A percentile compares a stretch with the other conserved stretches of the same genome.
These are phyloP conservation scores for Neonectria faginata DNA, from an alignment of 2,329 filamentous ascomycete genomes.

Conservation along the genomic window DNA sequence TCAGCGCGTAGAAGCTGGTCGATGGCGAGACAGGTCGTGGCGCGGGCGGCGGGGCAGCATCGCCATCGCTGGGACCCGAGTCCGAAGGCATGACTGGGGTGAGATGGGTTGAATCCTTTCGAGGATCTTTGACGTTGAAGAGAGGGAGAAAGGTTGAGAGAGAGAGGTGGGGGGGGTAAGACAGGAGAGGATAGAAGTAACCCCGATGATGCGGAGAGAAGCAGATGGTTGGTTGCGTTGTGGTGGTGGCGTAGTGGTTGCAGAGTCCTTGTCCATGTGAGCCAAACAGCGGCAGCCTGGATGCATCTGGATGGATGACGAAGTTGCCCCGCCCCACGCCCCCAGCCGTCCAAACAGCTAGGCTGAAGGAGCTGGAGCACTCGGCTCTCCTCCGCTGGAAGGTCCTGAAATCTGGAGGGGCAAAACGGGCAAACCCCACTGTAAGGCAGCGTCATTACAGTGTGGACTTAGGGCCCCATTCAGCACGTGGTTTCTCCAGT, in stretches of 20 bases:
- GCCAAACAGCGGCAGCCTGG: constrained; percentile 5
- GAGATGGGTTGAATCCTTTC: constrained; percentile 8
- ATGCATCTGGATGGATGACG: constrained; percentile 37
- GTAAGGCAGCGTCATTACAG: neutral
- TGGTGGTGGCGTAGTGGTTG: neutral
- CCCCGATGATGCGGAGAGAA: constrained; percentile 22
- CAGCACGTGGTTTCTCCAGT: neutral
- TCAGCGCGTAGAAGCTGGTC: constrained; percentile 93
- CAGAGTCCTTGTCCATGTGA: constrained; percentile 3
- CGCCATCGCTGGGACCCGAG: constrained; percentile 34
- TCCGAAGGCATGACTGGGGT: constrained; percentile 39
- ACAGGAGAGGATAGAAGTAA: constrained; percentile 1
- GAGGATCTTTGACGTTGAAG: neutral
- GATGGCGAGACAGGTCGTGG: constrained; percentile 74
- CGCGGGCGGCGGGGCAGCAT: constrained; percentile 43
- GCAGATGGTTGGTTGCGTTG: neutral
- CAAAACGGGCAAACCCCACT: neutral
- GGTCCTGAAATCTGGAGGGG: neutral
- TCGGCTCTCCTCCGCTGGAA: neutral
- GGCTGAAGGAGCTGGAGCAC: no score
- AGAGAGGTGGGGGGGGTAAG: neutral
- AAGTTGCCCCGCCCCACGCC: constrained; percentile 42
- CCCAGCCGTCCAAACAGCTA: neutral
- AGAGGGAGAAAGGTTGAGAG: neutral
- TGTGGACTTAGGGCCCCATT: neutral